phyloP scores from a whole-genome alignment of 306 rosid species.

The Carpinus viminea region DNA sequence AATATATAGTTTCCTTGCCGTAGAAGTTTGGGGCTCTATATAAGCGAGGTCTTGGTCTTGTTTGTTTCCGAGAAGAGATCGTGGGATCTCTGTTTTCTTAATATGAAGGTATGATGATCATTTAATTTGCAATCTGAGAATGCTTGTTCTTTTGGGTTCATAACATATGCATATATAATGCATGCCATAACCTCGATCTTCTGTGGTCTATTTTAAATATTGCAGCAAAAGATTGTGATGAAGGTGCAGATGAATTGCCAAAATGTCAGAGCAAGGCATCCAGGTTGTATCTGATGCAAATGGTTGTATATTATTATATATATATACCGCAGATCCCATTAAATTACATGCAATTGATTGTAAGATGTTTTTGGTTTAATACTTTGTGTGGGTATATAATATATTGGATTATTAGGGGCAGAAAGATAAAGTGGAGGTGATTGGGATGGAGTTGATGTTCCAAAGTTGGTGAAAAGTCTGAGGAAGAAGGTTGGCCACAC shows the following conservation, averaged over 20 bases:
- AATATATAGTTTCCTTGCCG: neutral
- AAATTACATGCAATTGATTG: no score
- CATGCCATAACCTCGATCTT: neutral
- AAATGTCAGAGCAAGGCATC: constrained; percentile 1
- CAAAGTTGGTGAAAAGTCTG: neutral
- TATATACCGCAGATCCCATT: no score
- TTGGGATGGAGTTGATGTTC: constrained; percentile 1
- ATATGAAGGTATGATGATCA: neutral
- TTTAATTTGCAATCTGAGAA: neutral
- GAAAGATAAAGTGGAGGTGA: constrained; percentile 4
- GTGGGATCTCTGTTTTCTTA: neutral
- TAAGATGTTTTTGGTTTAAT: no score
- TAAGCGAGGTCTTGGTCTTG: neutral
- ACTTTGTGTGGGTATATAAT: no score
- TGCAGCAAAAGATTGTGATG: constrained; percentile 18
- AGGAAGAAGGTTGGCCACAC: neutral
- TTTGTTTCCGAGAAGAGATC: neutral
- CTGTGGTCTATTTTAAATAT: neutral
- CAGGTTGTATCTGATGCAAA: neutral
- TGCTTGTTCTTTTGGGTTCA: neutral
- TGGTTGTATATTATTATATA: constrained; percentile 1
- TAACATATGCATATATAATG: neutral
- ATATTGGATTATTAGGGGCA: neutral
- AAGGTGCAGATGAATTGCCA: constrained; percentile 2
- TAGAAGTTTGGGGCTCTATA: neutral